phyloP scores from a whole-genome alignment of 1,284 basidiomycete genomes.

The Tilletia walkeri region DNA sequence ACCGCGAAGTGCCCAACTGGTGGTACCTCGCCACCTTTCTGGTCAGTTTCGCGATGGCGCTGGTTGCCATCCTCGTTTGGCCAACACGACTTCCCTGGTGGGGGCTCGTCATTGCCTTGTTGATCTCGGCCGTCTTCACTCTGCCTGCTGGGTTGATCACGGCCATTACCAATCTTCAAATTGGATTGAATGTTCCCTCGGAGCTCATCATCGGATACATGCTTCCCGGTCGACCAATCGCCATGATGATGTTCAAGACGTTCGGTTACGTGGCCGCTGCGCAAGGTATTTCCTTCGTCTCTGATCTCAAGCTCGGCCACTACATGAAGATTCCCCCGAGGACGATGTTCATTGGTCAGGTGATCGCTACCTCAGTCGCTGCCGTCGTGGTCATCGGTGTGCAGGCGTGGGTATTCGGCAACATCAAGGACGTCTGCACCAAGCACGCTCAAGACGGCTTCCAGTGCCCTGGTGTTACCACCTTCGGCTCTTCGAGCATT shows the following conservation, averaged over 20 bases:
- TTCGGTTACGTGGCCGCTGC: conserved; percentile 51
- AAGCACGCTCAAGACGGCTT: conserved; percentile 54
- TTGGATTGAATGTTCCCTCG: conserved; percentile 20
- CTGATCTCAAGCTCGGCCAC: conserved; percentile 26
- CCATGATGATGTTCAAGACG: conserved; percentile 59
- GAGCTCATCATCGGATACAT: conserved; percentile 21
- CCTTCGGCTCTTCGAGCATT: conserved; percentile 42
- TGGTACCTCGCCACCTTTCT: conserved; percentile 66
- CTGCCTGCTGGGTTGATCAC: conserved; percentile 21
- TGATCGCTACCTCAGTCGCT: conserved; percentile 62
- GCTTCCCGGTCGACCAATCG: conserved; percentile 19
- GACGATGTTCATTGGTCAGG: conserved; percentile 22
- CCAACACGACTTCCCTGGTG: conserved; percentile 6
- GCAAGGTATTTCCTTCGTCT: conserved; percentile 20
- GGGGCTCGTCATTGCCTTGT: conserved; percentile 11
- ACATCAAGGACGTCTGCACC: conserved; percentile 70
- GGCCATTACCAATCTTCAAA: conserved; percentile 16
- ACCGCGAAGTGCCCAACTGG: conserved; percentile 65
- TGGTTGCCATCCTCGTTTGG: conserved; percentile 39
- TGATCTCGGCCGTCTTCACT: conserved; percentile 16
- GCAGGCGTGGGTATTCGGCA: conserved; percentile 72
- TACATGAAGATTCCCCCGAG: conserved; percentile 29
- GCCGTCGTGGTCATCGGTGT: conserved; percentile 79
- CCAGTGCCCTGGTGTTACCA: conserved; percentile 32
- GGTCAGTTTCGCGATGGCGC: conserved; percentile 61